Evolutionary conservation across 345 rosid species (phyloP).

Genomic region (Gynandropsis gynandra): DNA sequence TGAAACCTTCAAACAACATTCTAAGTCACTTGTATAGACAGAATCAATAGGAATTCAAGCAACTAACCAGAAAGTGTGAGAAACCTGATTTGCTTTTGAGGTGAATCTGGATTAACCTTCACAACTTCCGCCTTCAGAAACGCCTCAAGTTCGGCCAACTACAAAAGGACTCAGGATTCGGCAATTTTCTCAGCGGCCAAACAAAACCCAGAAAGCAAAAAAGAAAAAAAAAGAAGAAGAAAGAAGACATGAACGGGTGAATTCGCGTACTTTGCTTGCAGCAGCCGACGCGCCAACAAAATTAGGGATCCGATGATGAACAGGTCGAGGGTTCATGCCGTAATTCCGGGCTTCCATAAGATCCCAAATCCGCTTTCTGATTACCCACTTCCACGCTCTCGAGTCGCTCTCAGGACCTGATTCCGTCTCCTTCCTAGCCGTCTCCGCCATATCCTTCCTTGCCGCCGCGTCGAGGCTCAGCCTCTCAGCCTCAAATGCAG

Average conservation of each 20-base stretch:
- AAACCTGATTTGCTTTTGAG: slow-evolving; percentile 90
- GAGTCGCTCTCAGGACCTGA: slow-evolving; percentile 38
- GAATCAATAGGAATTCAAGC: neutral
- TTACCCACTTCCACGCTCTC: slow-evolving; percentile 87
- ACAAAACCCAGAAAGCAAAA: slow-evolving; percentile 10
- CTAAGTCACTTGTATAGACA: too few relatives aligned
- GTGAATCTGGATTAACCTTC: slow-evolving; percentile 89
- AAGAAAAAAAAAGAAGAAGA: neutral
- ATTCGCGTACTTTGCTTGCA: slow-evolving; percentile 41
- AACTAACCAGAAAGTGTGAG: slow-evolving; percentile 77
- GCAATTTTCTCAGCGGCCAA: neutral
- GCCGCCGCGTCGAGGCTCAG: slow-evolving; percentile 59
- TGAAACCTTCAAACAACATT: too few relatives aligned
- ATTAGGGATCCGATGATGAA: slow-evolving; percentile 88
- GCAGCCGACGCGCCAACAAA: slow-evolving; percentile 77
- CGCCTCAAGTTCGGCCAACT: slow-evolving; percentile 53
- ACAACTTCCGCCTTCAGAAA: slow-evolving; percentile 58
- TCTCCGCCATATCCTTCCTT: slow-evolving; percentile 60
- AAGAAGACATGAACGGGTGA: too few relatives aligned
- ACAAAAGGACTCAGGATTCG: slow-evolving; percentile 16
- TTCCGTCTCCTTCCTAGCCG: slow-evolving; percentile 35
- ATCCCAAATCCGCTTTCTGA: slow-evolving; percentile 79
- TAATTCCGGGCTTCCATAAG: slow-evolving; percentile 64
- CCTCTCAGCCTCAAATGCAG: slow-evolving; percentile 58
- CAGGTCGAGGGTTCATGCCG: slow-evolving; percentile 80